phyloP scores from a whole-genome alignment of 805 yeast species.

The Ogataea chonburiensis region DNA sequence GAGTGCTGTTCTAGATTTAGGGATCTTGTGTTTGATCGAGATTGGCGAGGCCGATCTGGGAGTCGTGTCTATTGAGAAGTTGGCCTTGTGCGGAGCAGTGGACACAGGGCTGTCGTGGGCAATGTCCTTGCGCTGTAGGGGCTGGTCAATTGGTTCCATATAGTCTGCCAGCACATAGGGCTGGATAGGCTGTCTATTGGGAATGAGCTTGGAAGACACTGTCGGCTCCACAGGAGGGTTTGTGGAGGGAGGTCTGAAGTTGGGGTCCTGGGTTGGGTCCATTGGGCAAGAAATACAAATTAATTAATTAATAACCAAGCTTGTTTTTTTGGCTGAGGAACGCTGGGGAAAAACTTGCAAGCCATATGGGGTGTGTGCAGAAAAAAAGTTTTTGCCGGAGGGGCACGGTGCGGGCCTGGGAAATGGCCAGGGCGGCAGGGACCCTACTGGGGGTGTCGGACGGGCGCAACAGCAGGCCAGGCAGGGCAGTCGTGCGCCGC shows the following conservation, averaged over 20 bases:
- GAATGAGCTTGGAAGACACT: slow-evolving; percentile 67
- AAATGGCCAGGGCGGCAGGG: not conserved
- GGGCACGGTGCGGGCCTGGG: slow-evolving; percentile 1
- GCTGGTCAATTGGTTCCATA: slow-evolving; percentile 71
- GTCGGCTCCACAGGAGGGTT: slow-evolving; percentile 60
- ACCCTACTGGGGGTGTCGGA: no score
- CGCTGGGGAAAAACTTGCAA: slow-evolving; percentile 1
- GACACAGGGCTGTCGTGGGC: slow-evolving; percentile 1
- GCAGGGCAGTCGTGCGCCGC: no score
- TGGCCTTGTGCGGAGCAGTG: slow-evolving; percentile 9
- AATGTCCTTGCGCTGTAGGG: slow-evolving; percentile 48
- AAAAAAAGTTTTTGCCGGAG: slow-evolving; percentile 8
- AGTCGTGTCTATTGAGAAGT: slow-evolving; percentile 26
- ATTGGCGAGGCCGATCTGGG: slow-evolving; percentile 37
- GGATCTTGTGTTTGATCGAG: slow-evolving; percentile 31
- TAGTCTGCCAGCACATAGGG: slow-evolving; percentile 76
- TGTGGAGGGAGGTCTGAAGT: slow-evolving; percentile 81
- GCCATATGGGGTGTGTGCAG: not conserved
- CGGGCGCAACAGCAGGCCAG: no score
- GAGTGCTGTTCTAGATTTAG: slow-evolving; percentile 54
- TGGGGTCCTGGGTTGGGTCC: slow-evolving; percentile 94
- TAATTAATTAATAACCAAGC: not conserved
- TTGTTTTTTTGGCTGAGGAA: slow-evolving; percentile 5
- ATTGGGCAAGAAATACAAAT: no score
- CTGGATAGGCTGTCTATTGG: slow-evolving; percentile 73